phyloP scores from a whole-genome alignment of 208 protist genomes.

The Wallacemonas sp. region DNA sequence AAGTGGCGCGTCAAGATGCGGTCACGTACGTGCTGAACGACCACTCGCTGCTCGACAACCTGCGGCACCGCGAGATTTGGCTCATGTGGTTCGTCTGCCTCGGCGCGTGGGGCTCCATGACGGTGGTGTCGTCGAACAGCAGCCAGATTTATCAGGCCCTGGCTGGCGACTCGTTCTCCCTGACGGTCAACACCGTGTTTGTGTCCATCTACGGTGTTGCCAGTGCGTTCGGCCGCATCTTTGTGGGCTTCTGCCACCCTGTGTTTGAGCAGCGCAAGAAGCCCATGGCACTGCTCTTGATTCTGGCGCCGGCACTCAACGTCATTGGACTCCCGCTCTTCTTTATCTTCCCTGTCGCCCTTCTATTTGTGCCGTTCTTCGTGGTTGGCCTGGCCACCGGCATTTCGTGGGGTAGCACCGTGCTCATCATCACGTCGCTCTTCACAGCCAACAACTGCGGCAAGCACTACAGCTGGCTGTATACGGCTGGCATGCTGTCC shows the following conservation, averaged over 20 bases:
- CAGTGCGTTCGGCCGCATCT: constrained; percentile 74
- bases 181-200: constrained; percentile 74
- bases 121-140: constrained; percentile 78
- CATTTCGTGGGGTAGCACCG: constrained; percentile 77
- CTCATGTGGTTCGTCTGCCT: constrained; percentile 87
- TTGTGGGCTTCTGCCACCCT: constrained; percentile 55
- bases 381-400: constrained; percentile 72
- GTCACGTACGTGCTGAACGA: constrained; percentile 36
- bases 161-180: constrained; percentile 51
- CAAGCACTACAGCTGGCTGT: constrained; percentile 84
- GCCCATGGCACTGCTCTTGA: constrained; percentile 42
- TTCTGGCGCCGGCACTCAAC: constrained; percentile 65
- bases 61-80: constrained; percentile 68
- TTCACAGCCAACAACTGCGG: constrained; percentile 69
- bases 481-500: constrained; percentile 81
- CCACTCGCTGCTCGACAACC: constrained; percentile 47
- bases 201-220: constrained; percentile 81
- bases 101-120: constrained; percentile 73
- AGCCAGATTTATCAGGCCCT: constrained; percentile 76
- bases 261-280: constrained; percentile 41
- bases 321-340: constrained; percentile 66
- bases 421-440: constrained; percentile 70
- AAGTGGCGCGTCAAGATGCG: too few relatives aligned
- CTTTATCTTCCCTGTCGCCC: constrained; percentile 26
- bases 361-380: constrained; percentile 73